Evolutionary conservation across 352 stramenopile species (phyloP).

Genomic region (Phytophthora chlamydospora): DNA sequence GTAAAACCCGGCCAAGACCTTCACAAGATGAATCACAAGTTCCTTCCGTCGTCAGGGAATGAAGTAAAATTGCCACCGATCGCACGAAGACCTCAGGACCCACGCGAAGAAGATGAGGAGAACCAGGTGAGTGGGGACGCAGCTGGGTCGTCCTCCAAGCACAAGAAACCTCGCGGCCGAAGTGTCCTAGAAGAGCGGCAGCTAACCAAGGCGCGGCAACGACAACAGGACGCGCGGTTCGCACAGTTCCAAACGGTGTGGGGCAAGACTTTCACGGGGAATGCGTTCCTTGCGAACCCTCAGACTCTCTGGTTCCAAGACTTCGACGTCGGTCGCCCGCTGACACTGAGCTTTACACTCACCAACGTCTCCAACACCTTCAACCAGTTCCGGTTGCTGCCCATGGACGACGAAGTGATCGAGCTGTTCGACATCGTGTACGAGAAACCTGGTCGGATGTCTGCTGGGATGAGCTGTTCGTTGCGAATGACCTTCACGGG

Average conservation of each 20-base stretch:
- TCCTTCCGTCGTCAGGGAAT: slow-evolving; percentile 18
- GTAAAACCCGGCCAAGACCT: slow-evolving; percentile 38
- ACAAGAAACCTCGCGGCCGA: slow-evolving; percentile 41
- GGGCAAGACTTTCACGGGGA: slow-evolving; percentile 79
- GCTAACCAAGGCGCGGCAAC: slow-evolving; percentile 42
- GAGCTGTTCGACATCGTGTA: slow-evolving; percentile 92
- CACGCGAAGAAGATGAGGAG: slow-evolving; percentile 22
- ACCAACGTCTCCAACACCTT: slow-evolving; percentile 94
- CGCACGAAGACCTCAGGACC: slow-evolving; percentile 2
- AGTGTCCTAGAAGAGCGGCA: slow-evolving; percentile 76
- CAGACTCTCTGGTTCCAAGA: slow-evolving; percentile 89
- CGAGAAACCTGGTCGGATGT: slow-evolving; percentile 89
- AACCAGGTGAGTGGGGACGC: slow-evolving; percentile 8
- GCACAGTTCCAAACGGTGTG: slow-evolving; percentile 77
- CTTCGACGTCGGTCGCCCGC: slow-evolving; percentile 80
- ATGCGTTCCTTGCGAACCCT: slow-evolving; percentile 85
- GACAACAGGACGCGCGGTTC: slow-evolving; percentile 64
- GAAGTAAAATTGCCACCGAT: slow-evolving; percentile 30
- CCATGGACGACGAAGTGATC: slow-evolving; percentile 68
- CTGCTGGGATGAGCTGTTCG: slow-evolving; percentile 82
- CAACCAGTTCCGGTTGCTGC: slow-evolving; percentile 90
- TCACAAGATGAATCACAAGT: slow-evolving; percentile 39
- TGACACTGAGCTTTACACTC: slow-evolving; percentile 71
- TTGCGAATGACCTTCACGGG: slow-evolving; percentile 81
- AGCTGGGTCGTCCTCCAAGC: not conserved